phyloP scores from a whole-genome alignment of 768 basidiomycete species.

The Auricularia cornea region DNA sequence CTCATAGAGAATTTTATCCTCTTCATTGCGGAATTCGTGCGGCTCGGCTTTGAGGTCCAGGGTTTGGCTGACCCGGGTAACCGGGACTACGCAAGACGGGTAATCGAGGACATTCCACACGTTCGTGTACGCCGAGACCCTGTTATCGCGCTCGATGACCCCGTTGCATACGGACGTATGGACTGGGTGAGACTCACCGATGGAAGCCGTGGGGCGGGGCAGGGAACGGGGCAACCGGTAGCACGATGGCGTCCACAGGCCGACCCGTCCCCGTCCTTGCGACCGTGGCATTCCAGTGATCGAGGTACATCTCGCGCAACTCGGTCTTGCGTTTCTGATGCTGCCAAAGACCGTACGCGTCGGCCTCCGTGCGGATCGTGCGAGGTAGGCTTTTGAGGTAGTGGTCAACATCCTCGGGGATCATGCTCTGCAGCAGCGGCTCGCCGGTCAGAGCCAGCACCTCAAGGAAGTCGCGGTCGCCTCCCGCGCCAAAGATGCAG shows the following conservation, averaged over 20 bases:
- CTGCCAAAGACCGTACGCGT: slow-evolving; percentile 63
- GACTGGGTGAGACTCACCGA: slow-evolving; percentile 28
- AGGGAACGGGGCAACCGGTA: slow-evolving; percentile 49
- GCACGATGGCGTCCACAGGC: slow-evolving; percentile 68
- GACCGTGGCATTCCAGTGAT: slow-evolving; percentile 52
- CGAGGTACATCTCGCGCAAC: slow-evolving; percentile 48
- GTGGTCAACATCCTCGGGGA: slow-evolving; percentile 17
- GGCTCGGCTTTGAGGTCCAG: slow-evolving; percentile 41
- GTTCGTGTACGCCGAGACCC: slow-evolving; percentile 46
- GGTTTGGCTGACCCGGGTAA: slow-evolving; percentile 46
- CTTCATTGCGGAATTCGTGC: slow-evolving; percentile 37
- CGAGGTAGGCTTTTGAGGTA: slow-evolving; percentile 14
- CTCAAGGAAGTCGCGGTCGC: slow-evolving; percentile 36
- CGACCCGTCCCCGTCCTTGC: slow-evolving; percentile 53
- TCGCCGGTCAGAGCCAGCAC: slow-evolving; percentile 39
- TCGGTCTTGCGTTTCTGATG: slow-evolving; percentile 43
- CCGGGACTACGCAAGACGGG: slow-evolving; percentile 52
- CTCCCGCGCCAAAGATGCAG: slow-evolving; percentile 39
- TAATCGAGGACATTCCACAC: slow-evolving; percentile 67
- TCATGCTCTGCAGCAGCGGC: slow-evolving; percentile 45
- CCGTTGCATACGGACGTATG: no score
- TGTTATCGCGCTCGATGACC: slow-evolving; percentile 17
- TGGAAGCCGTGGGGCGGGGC: slow-evolving; percentile 58
- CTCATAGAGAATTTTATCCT: slow-evolving; percentile 44
- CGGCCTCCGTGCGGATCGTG: slow-evolving; percentile 16